Evolutionary conservation across 306 rosid genomes (phyloP).

Genomic region (Cicer pinnatifidum): DNA sequence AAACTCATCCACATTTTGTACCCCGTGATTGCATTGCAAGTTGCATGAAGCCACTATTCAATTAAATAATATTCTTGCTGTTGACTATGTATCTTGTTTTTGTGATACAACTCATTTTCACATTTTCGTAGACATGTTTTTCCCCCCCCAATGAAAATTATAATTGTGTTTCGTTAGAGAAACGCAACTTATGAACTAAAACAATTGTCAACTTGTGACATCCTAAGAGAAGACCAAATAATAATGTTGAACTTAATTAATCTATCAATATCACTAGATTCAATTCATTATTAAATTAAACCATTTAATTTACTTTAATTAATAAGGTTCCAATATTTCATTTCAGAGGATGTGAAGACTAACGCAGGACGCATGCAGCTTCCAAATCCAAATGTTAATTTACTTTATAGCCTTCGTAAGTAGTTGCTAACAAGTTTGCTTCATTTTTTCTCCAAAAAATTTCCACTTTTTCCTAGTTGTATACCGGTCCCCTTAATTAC

Average conservation of each 20-base stretch:
- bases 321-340: neutral
- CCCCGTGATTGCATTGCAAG: neutral
- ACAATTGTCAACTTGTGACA: constrained; percentile 13
- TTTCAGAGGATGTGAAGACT: neutral
- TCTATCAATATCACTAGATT: neutral
- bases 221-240: neutral
- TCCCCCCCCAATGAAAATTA: neutral
- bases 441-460: neutral
- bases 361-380: neutral
- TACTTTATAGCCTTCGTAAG: too few species aligned
- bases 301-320: neutral
- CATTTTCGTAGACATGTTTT: neutral
- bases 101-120: constrained; percentile 29
- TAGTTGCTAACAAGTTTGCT: constrained; percentile 2
- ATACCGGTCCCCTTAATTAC: too few species aligned
- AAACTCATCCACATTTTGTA: neutral
- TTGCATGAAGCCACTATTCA: neutral
- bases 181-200: constrained; percentile 1
- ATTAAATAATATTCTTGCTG: neutral
- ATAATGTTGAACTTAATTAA: neutral
- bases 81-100: neutral
- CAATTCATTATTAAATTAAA: neutral
- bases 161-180: neutral
- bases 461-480: too few species aligned
- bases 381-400: constrained; percentile 1